Conservation (phyloP, 73 alveolate species). For the Halteria grandinella region DNA sequence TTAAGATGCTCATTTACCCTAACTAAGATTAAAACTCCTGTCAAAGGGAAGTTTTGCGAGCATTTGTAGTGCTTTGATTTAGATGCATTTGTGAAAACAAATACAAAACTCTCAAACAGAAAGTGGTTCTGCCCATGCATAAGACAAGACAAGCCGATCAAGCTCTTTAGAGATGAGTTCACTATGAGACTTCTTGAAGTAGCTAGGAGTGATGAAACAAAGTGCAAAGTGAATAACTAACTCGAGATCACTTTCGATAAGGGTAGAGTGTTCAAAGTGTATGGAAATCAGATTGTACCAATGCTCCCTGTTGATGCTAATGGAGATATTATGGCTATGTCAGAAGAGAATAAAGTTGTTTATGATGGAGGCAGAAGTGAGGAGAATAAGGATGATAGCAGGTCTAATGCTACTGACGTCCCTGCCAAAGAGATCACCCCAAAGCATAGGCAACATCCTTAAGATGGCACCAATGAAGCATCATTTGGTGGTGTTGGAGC, state of each 20-base stretch:
- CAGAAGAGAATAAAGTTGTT: too few species aligned
- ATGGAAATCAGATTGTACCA: constrained; percentile 7
- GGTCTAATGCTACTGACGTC: not conserved
- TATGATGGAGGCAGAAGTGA: not conserved
- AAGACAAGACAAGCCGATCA: constrained; percentile 34
- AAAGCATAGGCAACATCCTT: too few species aligned
- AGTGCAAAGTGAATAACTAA: not conserved
- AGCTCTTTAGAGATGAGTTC: constrained; percentile 41
- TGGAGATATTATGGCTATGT: too few species aligned
- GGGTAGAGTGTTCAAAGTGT: not conserved
- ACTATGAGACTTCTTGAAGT: constrained; percentile 32
- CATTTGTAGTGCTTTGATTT: constrained; percentile 33
- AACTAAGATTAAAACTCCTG: constrained; percentile 19
- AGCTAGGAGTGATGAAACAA: constrained; percentile 9
- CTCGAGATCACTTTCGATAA: constrained; percentile 24
- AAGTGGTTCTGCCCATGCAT: constrained; percentile 33
- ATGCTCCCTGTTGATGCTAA: too few species aligned
- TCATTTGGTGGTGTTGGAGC: too few species aligned
- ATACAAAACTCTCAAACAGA: constrained; percentile 5
- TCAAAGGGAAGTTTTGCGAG: constrained; percentile 47
- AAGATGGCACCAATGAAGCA: too few species aligned
- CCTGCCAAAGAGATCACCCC: too few species aligned
- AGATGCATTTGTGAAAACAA: not conserved
- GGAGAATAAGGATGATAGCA: constrained; percentile 7
- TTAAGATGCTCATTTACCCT: constrained; percentile 24